Evolutionary conservation across 176 grass and related monocot species (phyloP).

Genomic region (Musa schizocarpa): DNA sequence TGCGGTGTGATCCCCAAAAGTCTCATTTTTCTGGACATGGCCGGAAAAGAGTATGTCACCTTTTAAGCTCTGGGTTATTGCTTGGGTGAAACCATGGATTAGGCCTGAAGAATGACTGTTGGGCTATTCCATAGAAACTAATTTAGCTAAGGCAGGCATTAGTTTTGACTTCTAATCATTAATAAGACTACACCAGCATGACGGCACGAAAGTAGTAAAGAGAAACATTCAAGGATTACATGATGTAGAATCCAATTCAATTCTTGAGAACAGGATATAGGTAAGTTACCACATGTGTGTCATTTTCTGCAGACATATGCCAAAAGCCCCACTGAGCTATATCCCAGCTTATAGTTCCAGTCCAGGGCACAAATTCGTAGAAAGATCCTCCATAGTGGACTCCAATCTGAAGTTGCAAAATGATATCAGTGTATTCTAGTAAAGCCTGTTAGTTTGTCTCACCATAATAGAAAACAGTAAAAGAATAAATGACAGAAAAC

Average conservation of each 20-base stretch:
- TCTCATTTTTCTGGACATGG: too few relatives aligned
- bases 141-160: not conserved
- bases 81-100: too few relatives aligned
- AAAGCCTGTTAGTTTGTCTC: not conserved
- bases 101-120: too few relatives aligned
- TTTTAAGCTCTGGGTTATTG: too few relatives aligned
- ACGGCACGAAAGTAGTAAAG: not conserved
- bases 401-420: conserved; percentile 61
- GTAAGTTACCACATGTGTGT: conserved; percentile 58
- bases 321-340: conserved; percentile 71
- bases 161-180: not conserved
- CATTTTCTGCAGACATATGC: conserved; percentile 73
- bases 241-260: not conserved
- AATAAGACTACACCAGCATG: not conserved
- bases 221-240: not conserved
- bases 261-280: not conserved
- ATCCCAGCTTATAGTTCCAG: conserved; percentile 68
- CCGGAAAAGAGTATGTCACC: too few relatives aligned
- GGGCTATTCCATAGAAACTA: not conserved
- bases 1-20: too few relatives aligned
- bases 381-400: conserved; percentile 73
- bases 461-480: too few relatives aligned
- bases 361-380: conserved; percentile 96
- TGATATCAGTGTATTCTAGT: not conserved
- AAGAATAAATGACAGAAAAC: too few relatives aligned